phyloP scores from a whole-genome alignment of 1,139 yeast genomes.

The Debaryomycetaceae sp. region DNA sequence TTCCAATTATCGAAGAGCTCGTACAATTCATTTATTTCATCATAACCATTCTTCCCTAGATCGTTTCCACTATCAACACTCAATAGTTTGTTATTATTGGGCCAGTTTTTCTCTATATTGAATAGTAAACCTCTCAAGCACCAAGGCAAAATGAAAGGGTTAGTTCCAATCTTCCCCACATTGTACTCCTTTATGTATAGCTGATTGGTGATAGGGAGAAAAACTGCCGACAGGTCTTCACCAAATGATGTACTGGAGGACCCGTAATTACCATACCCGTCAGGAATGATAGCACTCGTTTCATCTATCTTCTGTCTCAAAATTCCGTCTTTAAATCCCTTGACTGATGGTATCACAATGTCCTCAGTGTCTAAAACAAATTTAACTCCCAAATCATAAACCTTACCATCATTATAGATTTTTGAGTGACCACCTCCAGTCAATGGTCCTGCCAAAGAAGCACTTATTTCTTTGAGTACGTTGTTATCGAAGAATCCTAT shows the following conservation, averaged over 20 bases:
- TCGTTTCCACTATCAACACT: constrained; percentile 25
- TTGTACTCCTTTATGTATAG: constrained; percentile 59
- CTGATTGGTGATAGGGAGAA: constrained; percentile 40
- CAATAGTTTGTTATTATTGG: constrained; percentile 25
- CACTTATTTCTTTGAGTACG: constrained; percentile 76
- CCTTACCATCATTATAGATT: constrained; percentile 80
- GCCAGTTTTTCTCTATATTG: constrained; percentile 59
- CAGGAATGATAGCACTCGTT: constrained; percentile 12
- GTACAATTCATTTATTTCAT: constrained; percentile 59
- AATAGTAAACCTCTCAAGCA: constrained; percentile 77
- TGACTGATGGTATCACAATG: constrained; percentile 36
- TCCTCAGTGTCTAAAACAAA: constrained; percentile 76
- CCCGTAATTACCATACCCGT: constrained; percentile 20
- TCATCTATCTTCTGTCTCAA: neutral
- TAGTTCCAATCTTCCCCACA: constrained; percentile 58
- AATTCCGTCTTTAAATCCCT: neutral
- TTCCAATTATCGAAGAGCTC: constrained; percentile 78
- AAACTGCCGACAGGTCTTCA: constrained; percentile 7
- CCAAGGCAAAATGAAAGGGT: constrained; percentile 91
- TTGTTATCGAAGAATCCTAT: constrained; percentile 72
- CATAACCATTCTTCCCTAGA: constrained; percentile 34
- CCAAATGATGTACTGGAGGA: constrained; percentile 5
- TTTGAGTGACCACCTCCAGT: constrained; percentile 95
- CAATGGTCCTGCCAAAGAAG: constrained; percentile 80
- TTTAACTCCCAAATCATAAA: constrained; percentile 74